Conservation (phyloP, 2,329 filamentous ascomycete species). For the Neonectria hederae region DNA sequence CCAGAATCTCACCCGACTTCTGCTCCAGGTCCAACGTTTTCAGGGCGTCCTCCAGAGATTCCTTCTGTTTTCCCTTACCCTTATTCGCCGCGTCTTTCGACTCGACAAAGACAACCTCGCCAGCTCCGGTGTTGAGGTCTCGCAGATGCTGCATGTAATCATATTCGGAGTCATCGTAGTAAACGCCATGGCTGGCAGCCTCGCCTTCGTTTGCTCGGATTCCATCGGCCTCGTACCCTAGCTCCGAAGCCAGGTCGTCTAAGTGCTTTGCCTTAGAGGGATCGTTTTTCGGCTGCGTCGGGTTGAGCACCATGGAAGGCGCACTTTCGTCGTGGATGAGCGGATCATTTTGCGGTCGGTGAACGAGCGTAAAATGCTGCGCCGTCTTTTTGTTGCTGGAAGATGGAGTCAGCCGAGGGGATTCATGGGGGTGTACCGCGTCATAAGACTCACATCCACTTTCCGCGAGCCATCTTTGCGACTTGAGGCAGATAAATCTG, state of each 20-base stretch:
- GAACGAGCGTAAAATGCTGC: constrained; percentile 92
- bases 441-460: constrained; percentile 67
- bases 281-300: constrained; percentile 56
- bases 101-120: constrained; percentile 86
- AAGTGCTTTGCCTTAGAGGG: constrained; percentile 69
- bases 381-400: constrained; percentile 84
- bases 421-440: background rate
- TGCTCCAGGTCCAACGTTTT: constrained; percentile 67
- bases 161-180: constrained; percentile 93
- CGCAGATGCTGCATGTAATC: constrained; percentile 99
- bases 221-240: constrained; percentile 70
- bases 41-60: constrained; percentile 84
- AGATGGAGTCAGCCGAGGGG: constrained; percentile 20
- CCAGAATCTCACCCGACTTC: constrained; percentile 67
- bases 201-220: constrained; percentile 94
- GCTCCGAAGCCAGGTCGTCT: constrained; percentile 78
- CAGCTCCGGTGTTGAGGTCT: constrained; percentile 79
- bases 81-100: constrained; percentile 71
- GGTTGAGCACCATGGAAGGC: constrained; percentile 90
- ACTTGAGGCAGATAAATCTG: constrained; percentile 29
- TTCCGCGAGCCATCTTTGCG: constrained; percentile 75
- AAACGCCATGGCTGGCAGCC: constrained; percentile 92
- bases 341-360: constrained; percentile 96
- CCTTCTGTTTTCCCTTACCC: constrained; percentile 78
- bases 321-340: constrained; percentile 92